Evolutionary conservation across 768 basidiomycete genomes (phyloP).

Genomic region (Macrolepiota fuliginosa): DNA sequence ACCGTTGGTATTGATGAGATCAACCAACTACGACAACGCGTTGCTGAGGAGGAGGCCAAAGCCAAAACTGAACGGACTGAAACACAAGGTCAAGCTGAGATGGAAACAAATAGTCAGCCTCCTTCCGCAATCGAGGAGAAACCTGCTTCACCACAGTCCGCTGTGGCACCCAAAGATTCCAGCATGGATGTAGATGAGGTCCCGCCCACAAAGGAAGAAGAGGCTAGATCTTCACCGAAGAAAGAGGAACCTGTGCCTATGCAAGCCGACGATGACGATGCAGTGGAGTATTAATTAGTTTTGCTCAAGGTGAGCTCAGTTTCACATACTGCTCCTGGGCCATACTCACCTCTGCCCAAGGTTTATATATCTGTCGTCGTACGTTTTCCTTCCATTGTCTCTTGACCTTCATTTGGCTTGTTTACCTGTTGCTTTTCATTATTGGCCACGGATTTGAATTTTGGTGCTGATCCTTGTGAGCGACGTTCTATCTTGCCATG

Average conservation of each 20-base stretch:
- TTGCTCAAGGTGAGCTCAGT: conserved; percentile 12
- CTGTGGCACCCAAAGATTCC: conserved; percentile 18
- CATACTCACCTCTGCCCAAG: neutral
- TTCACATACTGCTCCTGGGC: neutral
- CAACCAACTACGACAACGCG: conserved; percentile 55
- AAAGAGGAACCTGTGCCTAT: conserved; percentile 52
- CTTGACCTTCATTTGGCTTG: conserved; percentile 14
- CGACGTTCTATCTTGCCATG: neutral
- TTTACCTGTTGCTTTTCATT: neutral
- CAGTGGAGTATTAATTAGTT: conserved; percentile 67
- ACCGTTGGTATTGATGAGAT: conserved; percentile 59
- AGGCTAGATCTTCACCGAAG: conserved; percentile 35
- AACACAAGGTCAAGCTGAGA: conserved; percentile 36
- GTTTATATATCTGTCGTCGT: conserved; percentile 20
- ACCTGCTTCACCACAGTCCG: conserved; percentile 5
- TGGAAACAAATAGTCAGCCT: conserved; percentile 31
- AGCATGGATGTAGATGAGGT: conserved; percentile 41
- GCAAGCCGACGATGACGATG: conserved; percentile 76
- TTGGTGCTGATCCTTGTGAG: conserved; percentile 1
- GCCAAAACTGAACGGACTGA: conserved; percentile 34
- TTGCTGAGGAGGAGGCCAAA: conserved; percentile 61
- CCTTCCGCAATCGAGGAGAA: conserved; percentile 19
- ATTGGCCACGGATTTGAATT: neutral
- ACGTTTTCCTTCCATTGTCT: conserved; percentile 24
- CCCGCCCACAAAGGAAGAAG: conserved; percentile 27